These are phyloP conservation scores for Thielaviopsis musarum DNA, from an alignment of 2,329 filamentous ascomycete genomes.

Conservation along the genomic window DNA sequence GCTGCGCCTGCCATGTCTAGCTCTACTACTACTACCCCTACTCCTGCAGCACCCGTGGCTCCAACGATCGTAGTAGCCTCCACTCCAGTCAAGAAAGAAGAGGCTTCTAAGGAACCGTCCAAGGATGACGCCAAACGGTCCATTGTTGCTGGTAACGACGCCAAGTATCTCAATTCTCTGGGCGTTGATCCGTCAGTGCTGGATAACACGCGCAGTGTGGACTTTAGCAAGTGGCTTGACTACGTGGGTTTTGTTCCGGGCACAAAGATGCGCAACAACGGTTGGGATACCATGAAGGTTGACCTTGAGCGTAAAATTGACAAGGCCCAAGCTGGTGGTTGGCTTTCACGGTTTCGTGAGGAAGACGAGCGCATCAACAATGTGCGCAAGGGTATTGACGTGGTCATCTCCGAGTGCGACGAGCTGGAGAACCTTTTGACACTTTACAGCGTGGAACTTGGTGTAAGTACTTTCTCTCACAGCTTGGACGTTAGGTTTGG, in stretches of 20 bases:
- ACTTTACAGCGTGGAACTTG: conserved; percentile 84
- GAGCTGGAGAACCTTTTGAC: conserved; percentile 90
- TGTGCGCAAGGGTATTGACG: conserved; percentile 72
- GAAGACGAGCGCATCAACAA: conserved; percentile 81
- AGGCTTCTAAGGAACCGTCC: conserved; percentile 19
- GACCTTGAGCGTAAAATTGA: conserved; percentile 80
- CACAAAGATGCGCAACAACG: conserved; percentile 55
- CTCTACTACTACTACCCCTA: conserved; percentile 14
- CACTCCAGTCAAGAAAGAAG: neutral
- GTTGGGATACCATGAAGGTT: conserved; percentile 62
- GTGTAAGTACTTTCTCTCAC: conserved; percentile 36
- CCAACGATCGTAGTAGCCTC: conserved; percentile 13
- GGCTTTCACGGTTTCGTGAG: conserved; percentile 68
- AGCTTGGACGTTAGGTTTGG: neutral
- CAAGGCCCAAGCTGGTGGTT: conserved; percentile 80
- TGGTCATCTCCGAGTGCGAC: conserved; percentile 86
- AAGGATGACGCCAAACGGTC: conserved; percentile 29
- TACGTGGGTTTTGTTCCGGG: conserved; percentile 79
- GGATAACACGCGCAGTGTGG: conserved; percentile 50
- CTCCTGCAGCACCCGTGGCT: conserved; percentile 11
- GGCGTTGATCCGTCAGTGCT: conserved; percentile 65
- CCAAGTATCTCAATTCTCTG: conserved; percentile 59
- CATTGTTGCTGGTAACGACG: conserved; percentile 54
- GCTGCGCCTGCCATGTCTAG: conserved; percentile 16
- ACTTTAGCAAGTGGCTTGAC: conserved; percentile 68